Percentiles rank a stretch among this genome's conserved stretches.
Conservation (phyloP, 2,329 filamentous ascomycete genomes). For the Blastomyces emzantsi region DNA sequence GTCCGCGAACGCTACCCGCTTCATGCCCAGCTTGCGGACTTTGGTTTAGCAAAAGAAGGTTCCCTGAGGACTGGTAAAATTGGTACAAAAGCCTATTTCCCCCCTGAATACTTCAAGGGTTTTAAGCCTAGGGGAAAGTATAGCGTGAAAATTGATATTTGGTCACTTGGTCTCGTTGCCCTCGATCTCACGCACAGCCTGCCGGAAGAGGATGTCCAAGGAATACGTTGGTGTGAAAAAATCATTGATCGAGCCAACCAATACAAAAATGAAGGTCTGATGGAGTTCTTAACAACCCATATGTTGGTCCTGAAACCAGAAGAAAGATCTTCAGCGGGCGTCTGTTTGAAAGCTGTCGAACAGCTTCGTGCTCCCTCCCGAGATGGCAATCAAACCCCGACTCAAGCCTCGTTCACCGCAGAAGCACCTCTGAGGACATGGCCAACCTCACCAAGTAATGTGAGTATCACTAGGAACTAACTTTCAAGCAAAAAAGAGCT, state of each 20-base stretch:
- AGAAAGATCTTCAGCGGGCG: neutral
- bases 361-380: neutral
- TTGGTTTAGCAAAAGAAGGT: constrained; percentile 13
- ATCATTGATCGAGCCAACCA: neutral
- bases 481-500: neutral
- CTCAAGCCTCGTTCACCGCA: neutral
- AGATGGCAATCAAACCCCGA: neutral
- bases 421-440: too few species aligned
- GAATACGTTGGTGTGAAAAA: neutral
- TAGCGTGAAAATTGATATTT: constrained; percentile 79
- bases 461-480: neutral
- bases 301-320: constrained; percentile 4
- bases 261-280: neutral
- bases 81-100: neutral
- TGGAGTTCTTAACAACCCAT: neutral
- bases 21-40: constrained; percentile 16
- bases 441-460: too few species aligned
- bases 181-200: neutral
- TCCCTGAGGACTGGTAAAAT: neutral
- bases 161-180: constrained; percentile 74
- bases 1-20: constrained; percentile 9
- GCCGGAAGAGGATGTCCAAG: neutral
- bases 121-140: constrained; percentile 41
- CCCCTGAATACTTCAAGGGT: neutral
- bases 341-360: neutral